These are phyloP conservation scores for Litsea cubeba DNA, from an alignment of 164 flowering plant genomes.

Conservation along the genomic window DNA sequence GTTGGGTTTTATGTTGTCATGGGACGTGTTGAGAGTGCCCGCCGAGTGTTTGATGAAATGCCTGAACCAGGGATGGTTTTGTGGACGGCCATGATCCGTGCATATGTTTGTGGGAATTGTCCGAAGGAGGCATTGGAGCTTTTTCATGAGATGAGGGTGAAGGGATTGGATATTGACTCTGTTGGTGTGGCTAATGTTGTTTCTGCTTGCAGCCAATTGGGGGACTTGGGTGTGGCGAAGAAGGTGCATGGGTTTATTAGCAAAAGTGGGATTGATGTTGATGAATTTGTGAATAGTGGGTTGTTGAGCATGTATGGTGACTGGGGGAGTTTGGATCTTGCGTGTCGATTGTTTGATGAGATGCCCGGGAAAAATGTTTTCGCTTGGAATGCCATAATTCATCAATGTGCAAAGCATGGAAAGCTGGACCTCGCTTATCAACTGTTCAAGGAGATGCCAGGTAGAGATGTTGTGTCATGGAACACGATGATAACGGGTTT, in stretches of 20 bases:
- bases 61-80: conserved; percentile 19
- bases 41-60: conserved; percentile 27
- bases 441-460: conserved; percentile 16
- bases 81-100: conserved; percentile 27
- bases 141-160: conserved; percentile 20
- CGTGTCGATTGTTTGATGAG: conserved; percentile 14
- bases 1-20: conserved; percentile 14
- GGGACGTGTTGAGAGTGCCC: conserved; percentile 13
- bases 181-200: conserved; percentile 23
- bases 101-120: conserved; percentile 15
- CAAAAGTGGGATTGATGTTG: conserved; percentile 25
- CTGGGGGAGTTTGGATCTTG: conserved; percentile 22
- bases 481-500: conserved; percentile 25
- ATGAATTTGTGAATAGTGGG: conserved; percentile 21
- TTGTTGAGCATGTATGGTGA: conserved; percentile 28
- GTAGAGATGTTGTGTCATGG: conserved; percentile 27
- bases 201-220: conserved; percentile 24
- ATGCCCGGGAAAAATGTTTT: conserved; percentile 19
- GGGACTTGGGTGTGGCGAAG: conserved; percentile 12
- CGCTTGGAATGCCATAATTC: conserved; percentile 30
- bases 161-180: conserved; percentile 23
- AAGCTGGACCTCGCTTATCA: conserved; percentile 13
- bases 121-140: conserved; percentile 20
- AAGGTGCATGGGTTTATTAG: conserved; percentile 26
- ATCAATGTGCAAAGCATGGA: conserved; percentile 20